These are phyloP conservation scores for Hippophae gyantsensis DNA, from an alignment of 306 rosid genomes.

Conservation along the genomic window DNA sequence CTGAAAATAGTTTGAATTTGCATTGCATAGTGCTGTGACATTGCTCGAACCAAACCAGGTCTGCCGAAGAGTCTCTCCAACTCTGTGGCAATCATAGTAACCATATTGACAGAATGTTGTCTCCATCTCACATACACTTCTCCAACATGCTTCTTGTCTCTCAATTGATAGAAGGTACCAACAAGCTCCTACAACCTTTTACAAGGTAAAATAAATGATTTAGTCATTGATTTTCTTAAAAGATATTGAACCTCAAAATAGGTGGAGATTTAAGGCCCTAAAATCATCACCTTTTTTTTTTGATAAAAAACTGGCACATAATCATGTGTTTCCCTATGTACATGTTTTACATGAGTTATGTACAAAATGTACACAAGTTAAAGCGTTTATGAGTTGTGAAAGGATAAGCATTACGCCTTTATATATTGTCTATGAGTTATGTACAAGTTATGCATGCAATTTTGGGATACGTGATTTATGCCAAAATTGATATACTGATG, in stretches of 20 bases:
- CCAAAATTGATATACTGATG: too few relatives aligned
- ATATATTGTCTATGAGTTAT: too few relatives aligned
- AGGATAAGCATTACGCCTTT: too few relatives aligned
- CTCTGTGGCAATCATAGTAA: slow-evolving; percentile 32
- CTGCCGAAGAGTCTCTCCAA: slow-evolving; percentile 22
- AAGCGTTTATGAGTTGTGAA: too few relatives aligned
- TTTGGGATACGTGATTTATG: too few relatives aligned
- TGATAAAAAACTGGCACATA: too few relatives aligned
- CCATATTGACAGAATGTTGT: slow-evolving; percentile 24
- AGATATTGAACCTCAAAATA: background rate
- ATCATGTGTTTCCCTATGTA: too few relatives aligned
- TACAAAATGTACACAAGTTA: too few relatives aligned
- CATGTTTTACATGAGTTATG: too few relatives aligned
- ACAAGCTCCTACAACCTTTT: slow-evolving; percentile 46
- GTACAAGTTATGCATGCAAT: too few relatives aligned
- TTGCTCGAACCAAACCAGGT: slow-evolving; percentile 46
- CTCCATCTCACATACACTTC: slow-evolving; percentile 34
- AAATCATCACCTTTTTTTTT: too few relatives aligned
- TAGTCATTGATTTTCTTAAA: background rate
- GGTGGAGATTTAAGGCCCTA: too few relatives aligned
- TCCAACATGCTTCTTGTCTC: slow-evolving; percentile 59
- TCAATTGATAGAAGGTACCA: slow-evolving; percentile 44
- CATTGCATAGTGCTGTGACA: slow-evolving; percentile 35
- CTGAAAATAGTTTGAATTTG: slow-evolving; percentile 27
- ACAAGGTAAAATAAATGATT: background rate